A percentile compares a stretch with the other conserved stretches of the same genome.
Conservation (phyloP, 2,329 filamentous ascomycete genomes). For the Colletotrichum kahawae region DNA sequence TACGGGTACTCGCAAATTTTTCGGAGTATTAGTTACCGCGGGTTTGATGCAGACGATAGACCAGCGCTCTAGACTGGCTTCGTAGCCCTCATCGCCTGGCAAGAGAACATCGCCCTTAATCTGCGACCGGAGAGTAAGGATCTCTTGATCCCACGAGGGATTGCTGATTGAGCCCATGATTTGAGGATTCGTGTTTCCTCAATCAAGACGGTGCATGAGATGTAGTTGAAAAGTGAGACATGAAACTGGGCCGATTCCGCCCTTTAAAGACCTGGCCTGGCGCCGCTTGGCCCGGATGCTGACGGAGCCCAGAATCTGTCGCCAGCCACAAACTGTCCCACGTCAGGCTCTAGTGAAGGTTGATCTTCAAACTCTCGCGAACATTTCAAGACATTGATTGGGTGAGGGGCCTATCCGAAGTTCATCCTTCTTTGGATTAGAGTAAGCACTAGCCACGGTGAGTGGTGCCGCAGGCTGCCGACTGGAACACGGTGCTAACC, state of each 20-base stretch:
- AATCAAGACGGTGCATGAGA: background rate
- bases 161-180: background rate
- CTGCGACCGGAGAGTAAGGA: background rate
- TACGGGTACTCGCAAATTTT: background rate
- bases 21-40: conserved; percentile 23
- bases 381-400: background rate
- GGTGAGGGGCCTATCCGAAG: background rate
- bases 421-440: background rate
- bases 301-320: background rate
- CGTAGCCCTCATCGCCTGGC: conserved; percentile 36
- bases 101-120: conserved; percentile 33
- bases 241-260: accelerated
- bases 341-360: background rate
- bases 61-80: conserved; percentile 41
- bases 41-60: conserved; percentile 40
- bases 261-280: background rate
- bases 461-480: background rate
- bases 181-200: background rate
- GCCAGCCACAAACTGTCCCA: background rate
- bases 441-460: background rate
- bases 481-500: background rate
- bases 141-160: background rate
- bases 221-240: background rate
- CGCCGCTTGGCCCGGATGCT: background rate
- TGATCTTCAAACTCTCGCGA: background rate